Evolutionary conservation across 2,329 filamentous ascomycete genomes (phyloP).

Genomic region (Aureobasidium musti): DNA sequence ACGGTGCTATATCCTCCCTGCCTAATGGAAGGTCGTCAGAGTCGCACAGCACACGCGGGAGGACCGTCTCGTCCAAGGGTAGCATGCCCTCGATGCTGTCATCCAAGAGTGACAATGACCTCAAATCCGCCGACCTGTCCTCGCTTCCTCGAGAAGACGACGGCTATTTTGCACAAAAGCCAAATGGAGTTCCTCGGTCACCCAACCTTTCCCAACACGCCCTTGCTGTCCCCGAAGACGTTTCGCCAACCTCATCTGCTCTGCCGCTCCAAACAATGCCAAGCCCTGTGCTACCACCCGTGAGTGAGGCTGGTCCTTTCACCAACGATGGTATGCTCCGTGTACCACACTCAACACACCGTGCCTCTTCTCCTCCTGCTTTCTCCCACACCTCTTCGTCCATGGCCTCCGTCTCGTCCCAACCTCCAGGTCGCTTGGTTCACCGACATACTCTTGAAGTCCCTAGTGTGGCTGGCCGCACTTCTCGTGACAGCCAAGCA

Average conservation of each 20-base stretch:
- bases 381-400: slow-evolving; percentile 38
- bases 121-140: slow-evolving; percentile 35
- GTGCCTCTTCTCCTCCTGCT: slow-evolving; percentile 44
- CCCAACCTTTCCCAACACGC: slow-evolving; percentile 30
- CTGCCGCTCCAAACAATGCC: slow-evolving; percentile 22
- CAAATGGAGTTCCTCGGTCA: slow-evolving; percentile 40
- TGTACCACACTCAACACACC: slow-evolving; percentile 34
- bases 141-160: slow-evolving; percentile 41
- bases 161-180: slow-evolving; percentile 48
- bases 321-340: slow-evolving; percentile 36
- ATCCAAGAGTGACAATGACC: slow-evolving; percentile 37
- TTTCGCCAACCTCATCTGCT: slow-evolving; percentile 11
- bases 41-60: slow-evolving; percentile 23
- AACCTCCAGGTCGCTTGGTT: slow-evolving; percentile 61
- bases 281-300: slow-evolving; percentile 35
- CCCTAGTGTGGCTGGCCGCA: slow-evolving; percentile 68
- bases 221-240: not conserved
- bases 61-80: slow-evolving; percentile 17
- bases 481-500: slow-evolving; percentile 64
- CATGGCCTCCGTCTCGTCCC: slow-evolving; percentile 53
- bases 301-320: slow-evolving; percentile 34
- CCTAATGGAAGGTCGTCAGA: slow-evolving; percentile 58
- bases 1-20: slow-evolving; percentile 57
- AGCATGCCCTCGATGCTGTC: slow-evolving; percentile 34
- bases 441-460: slow-evolving; percentile 90